Percentiles rank a stretch among this genome's conserved stretches.
Evolutionary conservation across 2,329 filamentous ascomycete genomes (phyloP).

Genomic region (Talaromyces pinophilus): DNA sequence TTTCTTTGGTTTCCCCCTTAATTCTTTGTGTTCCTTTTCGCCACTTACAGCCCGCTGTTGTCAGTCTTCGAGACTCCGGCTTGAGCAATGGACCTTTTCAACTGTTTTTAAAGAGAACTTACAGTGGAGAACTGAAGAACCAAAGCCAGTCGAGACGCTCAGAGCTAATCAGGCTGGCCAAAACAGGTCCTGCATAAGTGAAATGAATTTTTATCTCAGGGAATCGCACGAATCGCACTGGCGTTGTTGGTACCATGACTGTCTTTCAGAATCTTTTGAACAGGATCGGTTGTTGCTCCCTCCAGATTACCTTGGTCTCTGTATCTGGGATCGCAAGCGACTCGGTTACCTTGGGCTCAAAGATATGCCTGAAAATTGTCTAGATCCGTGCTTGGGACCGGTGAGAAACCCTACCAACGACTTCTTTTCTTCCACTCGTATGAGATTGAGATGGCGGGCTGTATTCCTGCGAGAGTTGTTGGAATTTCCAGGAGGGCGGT

Average conservation of each 20-base stretch:
- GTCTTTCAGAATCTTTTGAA: not conserved
- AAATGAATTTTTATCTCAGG: not conserved
- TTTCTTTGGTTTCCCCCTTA: slow-evolving; percentile 9
- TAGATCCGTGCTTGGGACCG: not conserved
- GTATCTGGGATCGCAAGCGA: slow-evolving; percentile 10
- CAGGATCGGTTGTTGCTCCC: not conserved
- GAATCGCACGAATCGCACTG: not conserved
- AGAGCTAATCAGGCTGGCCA: not conserved
- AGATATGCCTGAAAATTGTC: not conserved
- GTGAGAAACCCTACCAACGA: not conserved
- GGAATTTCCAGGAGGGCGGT: not conserved
- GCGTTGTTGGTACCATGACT: not conserved
- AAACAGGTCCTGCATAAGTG: not conserved
- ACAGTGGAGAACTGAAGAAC: slow-evolving; percentile 9
- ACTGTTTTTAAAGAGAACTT: slow-evolving; percentile 13
- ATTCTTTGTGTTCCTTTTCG: not conserved
- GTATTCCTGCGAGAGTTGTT: not conserved
- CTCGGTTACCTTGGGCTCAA: not conserved
- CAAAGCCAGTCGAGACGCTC: not conserved
- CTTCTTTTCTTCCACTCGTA: not conserved
- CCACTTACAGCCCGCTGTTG: slow-evolving; percentile 3
- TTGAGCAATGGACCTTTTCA: slow-evolving; percentile 13
- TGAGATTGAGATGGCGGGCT: not conserved
- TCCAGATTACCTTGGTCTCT: slow-evolving; percentile 19
- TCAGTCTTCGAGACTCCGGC: not conserved